These are phyloP conservation scores for Pichia deserticola DNA, from an alignment of 805 yeast species.

Conservation along the genomic window DNA sequence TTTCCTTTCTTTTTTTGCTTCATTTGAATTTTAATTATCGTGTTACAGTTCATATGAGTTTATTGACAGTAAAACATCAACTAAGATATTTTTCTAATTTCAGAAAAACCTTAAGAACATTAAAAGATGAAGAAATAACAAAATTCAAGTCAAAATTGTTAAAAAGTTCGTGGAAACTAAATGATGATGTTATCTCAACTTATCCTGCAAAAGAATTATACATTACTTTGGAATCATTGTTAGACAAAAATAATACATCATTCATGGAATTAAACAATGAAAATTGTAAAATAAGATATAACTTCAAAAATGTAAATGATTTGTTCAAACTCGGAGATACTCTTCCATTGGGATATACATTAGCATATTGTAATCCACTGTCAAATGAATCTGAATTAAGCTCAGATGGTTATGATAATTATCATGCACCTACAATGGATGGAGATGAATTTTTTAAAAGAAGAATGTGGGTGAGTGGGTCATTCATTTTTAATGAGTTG, in stretches of 20 bases:
- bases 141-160: constrained; percentile 12
- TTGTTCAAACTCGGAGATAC: constrained; percentile 15
- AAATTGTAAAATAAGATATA: not conserved
- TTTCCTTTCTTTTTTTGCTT: not conserved
- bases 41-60: no score
- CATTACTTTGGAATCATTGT: constrained; percentile 23
- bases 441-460: constrained; percentile 35
- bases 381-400: constrained; percentile 42
- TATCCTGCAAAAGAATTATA: constrained; percentile 22
- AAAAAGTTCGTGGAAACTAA: constrained; percentile 17
- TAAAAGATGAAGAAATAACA: constrained; percentile 2
- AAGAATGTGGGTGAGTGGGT: constrained; percentile 79
- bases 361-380: constrained; percentile 59
- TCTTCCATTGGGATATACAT: constrained; percentile 51
- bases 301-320: not conserved
- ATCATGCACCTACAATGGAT: constrained; percentile 52
- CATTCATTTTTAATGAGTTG: constrained; percentile 33
- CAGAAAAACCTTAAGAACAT: not conserved
- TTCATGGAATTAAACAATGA: constrained; percentile 13
- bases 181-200: constrained; percentile 24
- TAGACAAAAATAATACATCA: constrained; percentile 4
- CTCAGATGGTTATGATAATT: constrained; percentile 72
- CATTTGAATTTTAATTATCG: no score
- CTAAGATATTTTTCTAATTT: not conserved
- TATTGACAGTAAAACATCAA: no score